A percentile compares a stretch with the other conserved stretches of the same genome.
These are phyloP conservation scores for Eucalyptus sideroxylon DNA, from an alignment of 345 rosid species.

Conservation along the genomic window DNA sequence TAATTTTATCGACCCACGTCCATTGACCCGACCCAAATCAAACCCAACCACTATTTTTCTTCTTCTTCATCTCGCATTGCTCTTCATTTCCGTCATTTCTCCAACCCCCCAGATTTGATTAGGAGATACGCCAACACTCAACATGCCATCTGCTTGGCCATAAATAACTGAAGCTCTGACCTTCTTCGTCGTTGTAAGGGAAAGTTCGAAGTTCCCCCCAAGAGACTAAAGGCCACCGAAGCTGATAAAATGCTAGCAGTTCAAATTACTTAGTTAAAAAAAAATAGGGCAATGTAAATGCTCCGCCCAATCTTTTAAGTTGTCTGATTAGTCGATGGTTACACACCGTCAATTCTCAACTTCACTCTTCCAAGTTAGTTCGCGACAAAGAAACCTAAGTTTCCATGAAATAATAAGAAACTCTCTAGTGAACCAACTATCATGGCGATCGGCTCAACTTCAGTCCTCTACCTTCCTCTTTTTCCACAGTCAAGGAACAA, in stretches of 20 bases:
- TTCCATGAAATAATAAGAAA: neutral
- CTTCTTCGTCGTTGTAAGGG: neutral
- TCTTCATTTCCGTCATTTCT: neutral
- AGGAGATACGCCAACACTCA: neutral
- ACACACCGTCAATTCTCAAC: neutral
- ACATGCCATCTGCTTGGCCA: neutral
- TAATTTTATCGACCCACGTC: neutral
- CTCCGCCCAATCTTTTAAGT: neutral
- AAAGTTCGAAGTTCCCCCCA: neutral
- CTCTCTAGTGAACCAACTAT: neutral
- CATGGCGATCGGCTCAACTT: neutral
- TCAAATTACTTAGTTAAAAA: neutral
- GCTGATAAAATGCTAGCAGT: neutral
- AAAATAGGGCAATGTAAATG: neutral
- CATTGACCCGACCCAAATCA: neutral
- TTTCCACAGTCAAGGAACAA: neutral
- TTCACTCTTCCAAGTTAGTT: neutral
- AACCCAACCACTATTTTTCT: neutral
- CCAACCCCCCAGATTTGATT: neutral
- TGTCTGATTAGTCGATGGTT: neutral
- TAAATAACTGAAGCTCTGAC: neutral
- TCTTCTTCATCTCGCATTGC: neutral
- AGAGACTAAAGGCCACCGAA: neutral
- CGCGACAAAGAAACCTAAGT: neutral
- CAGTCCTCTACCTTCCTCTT: neutral